Conservation (phyloP, 1,284 basidiomycete species). For the Sporisorium graminicola region DNA sequence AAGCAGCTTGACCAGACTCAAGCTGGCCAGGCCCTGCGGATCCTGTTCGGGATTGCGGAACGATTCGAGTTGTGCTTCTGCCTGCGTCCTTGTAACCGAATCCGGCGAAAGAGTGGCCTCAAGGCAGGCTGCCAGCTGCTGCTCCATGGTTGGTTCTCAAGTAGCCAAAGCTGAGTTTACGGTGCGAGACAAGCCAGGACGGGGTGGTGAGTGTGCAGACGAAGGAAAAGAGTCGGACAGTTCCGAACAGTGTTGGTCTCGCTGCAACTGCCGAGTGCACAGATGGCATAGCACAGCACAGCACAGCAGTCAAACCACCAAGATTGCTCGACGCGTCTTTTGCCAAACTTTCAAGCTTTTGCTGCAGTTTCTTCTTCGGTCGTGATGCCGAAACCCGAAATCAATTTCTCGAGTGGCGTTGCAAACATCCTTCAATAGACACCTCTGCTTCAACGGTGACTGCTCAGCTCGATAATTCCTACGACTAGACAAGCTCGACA, state of each 20-base stretch:
- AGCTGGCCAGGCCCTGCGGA: constrained; percentile 29
- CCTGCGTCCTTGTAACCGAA: constrained; percentile 29
- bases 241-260: constrained; percentile 9
- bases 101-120: constrained; percentile 54
- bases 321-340: constrained; percentile 5
- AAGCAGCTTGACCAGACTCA: constrained; percentile 46
- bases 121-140: constrained; percentile 46
- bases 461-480: background rate
- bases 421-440: background rate
- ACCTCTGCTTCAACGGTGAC: background rate
- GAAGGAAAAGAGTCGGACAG: background rate
- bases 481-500: background rate
- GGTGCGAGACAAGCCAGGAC: background rate
- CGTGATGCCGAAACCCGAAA: constrained; percentile 2
- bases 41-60: constrained; percentile 41
- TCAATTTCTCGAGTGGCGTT: background rate
- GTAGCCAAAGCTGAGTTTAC: background rate
- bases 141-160: constrained; percentile 30
- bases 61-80: constrained; percentile 48
- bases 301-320: background rate
- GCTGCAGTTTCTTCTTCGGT: background rate
- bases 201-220: background rate
- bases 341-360: background rate
- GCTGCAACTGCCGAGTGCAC: background rate
- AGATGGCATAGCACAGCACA: background rate